These are phyloP conservation scores for Lentinula detonsa DNA, from an alignment of 768 basidiomycete species.

Conservation along the genomic window DNA sequence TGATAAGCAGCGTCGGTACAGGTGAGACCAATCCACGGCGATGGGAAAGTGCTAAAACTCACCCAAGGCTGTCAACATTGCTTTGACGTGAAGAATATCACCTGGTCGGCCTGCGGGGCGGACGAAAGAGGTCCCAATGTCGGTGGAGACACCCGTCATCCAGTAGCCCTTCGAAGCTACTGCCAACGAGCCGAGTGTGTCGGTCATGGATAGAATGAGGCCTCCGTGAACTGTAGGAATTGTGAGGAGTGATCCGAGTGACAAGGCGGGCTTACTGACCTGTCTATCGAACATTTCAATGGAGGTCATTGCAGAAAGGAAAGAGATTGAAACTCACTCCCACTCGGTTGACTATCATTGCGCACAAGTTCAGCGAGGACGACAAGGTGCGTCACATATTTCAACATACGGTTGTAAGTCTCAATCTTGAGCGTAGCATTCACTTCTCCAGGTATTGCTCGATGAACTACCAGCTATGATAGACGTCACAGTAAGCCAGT, in stretches of 20 bases:
- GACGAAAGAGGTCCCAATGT: constrained; percentile 74
- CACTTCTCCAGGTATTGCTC: constrained; percentile 67
- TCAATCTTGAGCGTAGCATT: constrained; percentile 68
- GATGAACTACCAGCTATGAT: constrained; percentile 52
- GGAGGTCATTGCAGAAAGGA: not conserved
- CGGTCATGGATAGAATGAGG: constrained; percentile 74
- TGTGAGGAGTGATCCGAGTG: constrained; percentile 23
- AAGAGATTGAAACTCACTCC: constrained; percentile 43
- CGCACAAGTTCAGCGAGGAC: constrained; percentile 4
- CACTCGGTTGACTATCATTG: constrained; percentile 67
- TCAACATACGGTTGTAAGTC: constrained; percentile 59
- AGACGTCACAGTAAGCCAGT: not conserved
- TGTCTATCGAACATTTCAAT: not conserved
- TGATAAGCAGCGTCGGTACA: not conserved
- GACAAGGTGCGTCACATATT: not conserved
- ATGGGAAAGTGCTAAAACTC: constrained; percentile 4
- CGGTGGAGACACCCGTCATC: constrained; percentile 86
- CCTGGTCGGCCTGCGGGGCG: constrained; percentile 70
- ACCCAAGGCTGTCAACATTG: constrained; percentile 69
- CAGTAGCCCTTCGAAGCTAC: constrained; percentile 76
- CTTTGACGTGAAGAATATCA: constrained; percentile 60
- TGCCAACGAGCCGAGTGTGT: constrained; percentile 81
- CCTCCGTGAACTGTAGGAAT: constrained; percentile 62
- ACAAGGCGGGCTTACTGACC: not conserved
- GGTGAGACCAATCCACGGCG: not conserved